These are phyloP conservation scores for Gossypium lobatum DNA, from an alignment of 441 rosid genomes.

Conservation along the genomic window DNA sequence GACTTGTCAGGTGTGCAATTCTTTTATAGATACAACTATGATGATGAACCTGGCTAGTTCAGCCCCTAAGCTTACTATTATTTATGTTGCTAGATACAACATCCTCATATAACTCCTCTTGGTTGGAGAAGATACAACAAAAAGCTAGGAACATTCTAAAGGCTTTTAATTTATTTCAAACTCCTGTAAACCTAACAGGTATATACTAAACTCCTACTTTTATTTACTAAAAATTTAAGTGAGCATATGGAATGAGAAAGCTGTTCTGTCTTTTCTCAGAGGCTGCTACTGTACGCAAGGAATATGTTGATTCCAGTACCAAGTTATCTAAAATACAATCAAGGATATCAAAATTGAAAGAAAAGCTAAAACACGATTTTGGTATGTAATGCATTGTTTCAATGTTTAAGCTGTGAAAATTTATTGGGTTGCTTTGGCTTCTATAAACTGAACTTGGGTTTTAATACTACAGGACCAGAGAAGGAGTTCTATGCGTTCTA, in stretches of 20 bases:
- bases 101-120: conserved; percentile 45
- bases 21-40: neutral
- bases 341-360: conserved; percentile 70
- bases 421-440: conserved; percentile 17
- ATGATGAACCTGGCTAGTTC: conserved; percentile 12
- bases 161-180: conserved; percentile 67
- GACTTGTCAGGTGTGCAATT: conserved; percentile 53
- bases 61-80: neutral
- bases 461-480: conserved; percentile 58
- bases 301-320: conserved; percentile 71
- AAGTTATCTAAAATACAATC: conserved; percentile 84
- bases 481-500: conserved; percentile 88
- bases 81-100: conserved; percentile 38
- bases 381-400: conserved; percentile 46
- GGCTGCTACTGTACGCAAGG: conserved; percentile 74
- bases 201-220: neutral
- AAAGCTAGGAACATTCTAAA: conserved; percentile 57
- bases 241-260: conserved; percentile 6
- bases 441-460: conserved; percentile 18
- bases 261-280: conserved; percentile 36
- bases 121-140: conserved; percentile 86
- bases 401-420: conserved; percentile 4
- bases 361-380: conserved; percentile 78
- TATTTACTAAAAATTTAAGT: conserved; percentile 2
- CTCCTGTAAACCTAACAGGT: conserved; percentile 83